Evolutionary conservation across 257 asterid species (phyloP), one percentile per base, ranked within the genome.

Genomic region (Nicotiana sylvestris): DNA sequence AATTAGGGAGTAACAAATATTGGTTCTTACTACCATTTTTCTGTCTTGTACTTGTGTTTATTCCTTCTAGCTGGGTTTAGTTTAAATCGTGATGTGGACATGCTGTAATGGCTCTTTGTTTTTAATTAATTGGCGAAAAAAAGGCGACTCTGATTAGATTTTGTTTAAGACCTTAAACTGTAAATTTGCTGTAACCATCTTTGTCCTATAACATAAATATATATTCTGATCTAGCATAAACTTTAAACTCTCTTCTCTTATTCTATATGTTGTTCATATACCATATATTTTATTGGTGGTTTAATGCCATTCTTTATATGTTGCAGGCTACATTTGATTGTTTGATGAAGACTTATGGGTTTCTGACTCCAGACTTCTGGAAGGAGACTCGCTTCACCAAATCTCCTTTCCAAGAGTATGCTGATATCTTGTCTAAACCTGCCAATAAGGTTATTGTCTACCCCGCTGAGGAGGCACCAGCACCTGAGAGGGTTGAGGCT

Each of bases 311-410:
- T 29, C n/a, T 29, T 65, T 62, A 4, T 56, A 15, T 64, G 18
- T 82, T 83, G 30, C 91, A 93, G 97, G 96, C 96, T 1, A 91
- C 96, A 1, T 91, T 93, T 66, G 96, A 93, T 0, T 93, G 96
- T 86, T 82, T 91, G 61, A 33, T 88, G 89, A 91, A 91, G 92
- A 93, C 97, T 0, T 93, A 91, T 58, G 97, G 94, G 66, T 93
- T 91, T 91, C 83, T 93, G 9, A 93, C 97, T 11, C 97, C 97
- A 0, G 97, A 93, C 82, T 91, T 93, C 1, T 93, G 97, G 97
- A 88, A 62, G 6, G 68, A 78, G 18, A 57, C 82, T 33, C 64
- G 68, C 29, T 78, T 78, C 18, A 55, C 66, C 32, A 78, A 57
- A 33, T 78, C 82, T 17, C 82, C 82, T 9, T 78, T 78, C 51